Base-by-base conservation (phyloP, 345 rosid species). In the Hibiscus trionum region DNA sequence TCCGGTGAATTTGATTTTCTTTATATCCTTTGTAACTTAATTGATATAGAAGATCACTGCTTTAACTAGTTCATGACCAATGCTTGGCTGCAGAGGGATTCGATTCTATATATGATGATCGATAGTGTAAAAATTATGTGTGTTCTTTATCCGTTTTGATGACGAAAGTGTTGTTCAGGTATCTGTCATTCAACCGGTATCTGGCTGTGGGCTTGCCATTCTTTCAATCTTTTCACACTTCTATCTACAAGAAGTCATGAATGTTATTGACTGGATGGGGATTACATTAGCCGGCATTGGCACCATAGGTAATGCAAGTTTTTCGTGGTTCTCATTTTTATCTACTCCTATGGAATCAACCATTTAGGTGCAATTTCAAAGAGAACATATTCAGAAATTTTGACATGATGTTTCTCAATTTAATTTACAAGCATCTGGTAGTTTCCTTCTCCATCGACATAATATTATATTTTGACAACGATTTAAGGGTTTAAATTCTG, bases 161-260 rank as follows among this genome's bases (percentile, higher is more conserved):
- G n/a, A 63, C 72, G 47, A 19, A 70, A 61, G 27, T 76, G 11
- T 78, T 62, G 74, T 62, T 63, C 80, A 95, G 99, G 97, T 95
- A 44, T 95, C 99, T 66, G 90, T 92, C 62, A 91, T 95, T 77
- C 98, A 95, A 73, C 99, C 98, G n/a, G 98, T 95, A 79, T 95
- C 98, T 49, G 98, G 99, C 53, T 90, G 97, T 79, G 98, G 99
- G 57, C 98, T 95, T 47, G 98, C 97, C 33, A 82, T 95, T 77
- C 98, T 95, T 77, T 95, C 88, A 0, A 78, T 95, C 71, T 92
- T 95, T 80, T 92, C 98, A 19, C 98, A 92, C 80, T 95, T 95
- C 83, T 95, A 95, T 81, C 76, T 95, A 42, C 87, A 92, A 88
- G 99, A 95, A 79, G 86, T 90, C 57, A 90, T 95, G 96, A 95